Evolutionary conservation across 768 basidiomycete species (phyloP).

Genomic region (Hypholoma fasciculare): DNA sequence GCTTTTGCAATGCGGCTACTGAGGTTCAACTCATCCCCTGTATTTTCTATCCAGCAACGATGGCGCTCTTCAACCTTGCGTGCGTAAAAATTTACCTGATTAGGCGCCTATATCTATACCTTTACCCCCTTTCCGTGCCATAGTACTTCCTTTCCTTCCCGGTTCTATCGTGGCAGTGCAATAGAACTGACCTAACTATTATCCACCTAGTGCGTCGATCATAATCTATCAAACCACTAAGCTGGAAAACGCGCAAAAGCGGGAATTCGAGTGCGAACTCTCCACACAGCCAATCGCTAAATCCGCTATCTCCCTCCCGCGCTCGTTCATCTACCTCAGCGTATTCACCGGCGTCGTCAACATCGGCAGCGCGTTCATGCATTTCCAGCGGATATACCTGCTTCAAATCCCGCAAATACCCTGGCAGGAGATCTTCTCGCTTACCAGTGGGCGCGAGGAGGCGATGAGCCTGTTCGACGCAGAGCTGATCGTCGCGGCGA

Average conservation of each 20-base stretch:
- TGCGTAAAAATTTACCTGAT: conserved; percentile 3
- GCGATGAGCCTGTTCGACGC: conserved; percentile 15
- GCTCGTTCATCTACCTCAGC: conserved; percentile 17
- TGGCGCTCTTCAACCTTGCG: conserved; percentile 18
- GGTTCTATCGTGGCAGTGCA: not conserved
- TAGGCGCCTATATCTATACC: not conserved
- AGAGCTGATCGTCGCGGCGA: conserved; percentile 19
- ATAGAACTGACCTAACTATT: not conserved
- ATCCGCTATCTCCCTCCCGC: conserved; percentile 9
- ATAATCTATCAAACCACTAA: conserved; percentile 17
- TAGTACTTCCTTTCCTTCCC: not conserved
- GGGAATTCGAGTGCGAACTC: conserved; percentile 9
- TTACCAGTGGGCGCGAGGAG: conserved; percentile 1
- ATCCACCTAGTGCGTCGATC: conserved; percentile 13
- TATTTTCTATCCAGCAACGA: conserved; percentile 4
- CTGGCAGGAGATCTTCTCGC: conserved; percentile 9
- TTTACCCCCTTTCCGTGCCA: not conserved
- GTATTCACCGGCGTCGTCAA: conserved; percentile 18
- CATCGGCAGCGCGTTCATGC: conserved; percentile 14
- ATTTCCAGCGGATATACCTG: conserved; percentile 16
- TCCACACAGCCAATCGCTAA: conserved; percentile 7
- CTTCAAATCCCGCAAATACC: conserved; percentile 18
- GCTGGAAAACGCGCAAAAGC: conserved; percentile 15
- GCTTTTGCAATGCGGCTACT: not conserved
- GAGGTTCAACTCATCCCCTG: not conserved